A percentile compares a stretch with the other conserved stretches of the same genome.
These are phyloP conservation scores for Penicillium manginii DNA, from an alignment of 495 filamentous ascomycete species.

Conservation along the genomic window DNA sequence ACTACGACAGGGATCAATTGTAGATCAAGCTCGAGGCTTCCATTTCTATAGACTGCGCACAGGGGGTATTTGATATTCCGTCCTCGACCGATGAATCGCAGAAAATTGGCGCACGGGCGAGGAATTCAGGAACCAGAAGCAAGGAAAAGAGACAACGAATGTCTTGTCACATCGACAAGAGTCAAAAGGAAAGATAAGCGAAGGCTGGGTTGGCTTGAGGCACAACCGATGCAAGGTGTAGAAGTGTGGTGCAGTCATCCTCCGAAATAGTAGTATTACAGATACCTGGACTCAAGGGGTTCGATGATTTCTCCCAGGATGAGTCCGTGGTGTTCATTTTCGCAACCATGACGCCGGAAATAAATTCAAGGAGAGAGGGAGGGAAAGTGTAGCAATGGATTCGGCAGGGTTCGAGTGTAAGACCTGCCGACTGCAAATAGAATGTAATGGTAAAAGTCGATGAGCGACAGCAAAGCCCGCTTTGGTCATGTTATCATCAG, in stretches of 20 bases:
- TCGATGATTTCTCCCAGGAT: conserved; percentile 5
- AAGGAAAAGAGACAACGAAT: conserved; percentile 28
- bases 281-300: conserved; percentile 14
- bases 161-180: conserved; percentile 20
- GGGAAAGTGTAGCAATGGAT: conserved; percentile 1
- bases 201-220: conserved; percentile 16
- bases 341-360: conserved; percentile 16
- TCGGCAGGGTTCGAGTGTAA: conserved; percentile 2
- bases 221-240: conserved; percentile 18
- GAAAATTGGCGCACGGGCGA: conserved; percentile 11
- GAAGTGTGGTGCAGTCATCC: conserved; percentile 7
- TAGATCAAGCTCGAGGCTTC: conserved; percentile 13
- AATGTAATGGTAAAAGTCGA: conserved; percentile 24
- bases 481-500: conserved; percentile 49
- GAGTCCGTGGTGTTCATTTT: conserved; percentile 15
- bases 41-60: conserved; percentile 32
- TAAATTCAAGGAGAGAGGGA: conserved; percentile 8
- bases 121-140: conserved; percentile 25
- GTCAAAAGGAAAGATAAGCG: conserved; percentile 18
- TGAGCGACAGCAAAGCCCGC: conserved; percentile 53
- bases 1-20: background rate
- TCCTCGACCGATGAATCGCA: conserved; percentile 9
- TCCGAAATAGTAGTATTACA: conserved; percentile 41
- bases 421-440: background rate
- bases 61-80: conserved; percentile 33